A percentile compares a stretch with the other conserved stretches of the same genome.
These are phyloP conservation scores for Penicillium paxilli DNA, from an alignment of 495 filamentous ascomycete species.

Conservation along the genomic window DNA sequence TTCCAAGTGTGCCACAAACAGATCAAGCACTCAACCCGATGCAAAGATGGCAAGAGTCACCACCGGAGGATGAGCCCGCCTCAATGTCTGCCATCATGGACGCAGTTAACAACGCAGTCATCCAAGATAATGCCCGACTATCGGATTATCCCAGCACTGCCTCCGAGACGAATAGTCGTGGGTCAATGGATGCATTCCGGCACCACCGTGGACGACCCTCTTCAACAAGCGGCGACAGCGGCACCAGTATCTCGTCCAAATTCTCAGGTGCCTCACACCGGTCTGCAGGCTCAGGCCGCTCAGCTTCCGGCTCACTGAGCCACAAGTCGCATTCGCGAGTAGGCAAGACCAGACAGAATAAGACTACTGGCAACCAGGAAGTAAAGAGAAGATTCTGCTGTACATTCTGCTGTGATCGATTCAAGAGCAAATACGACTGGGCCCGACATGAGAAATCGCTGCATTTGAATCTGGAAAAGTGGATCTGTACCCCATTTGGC, in stretches of 20 bases:
- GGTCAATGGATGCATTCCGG: conserved; percentile 48
- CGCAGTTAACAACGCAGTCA: conserved; percentile 51
- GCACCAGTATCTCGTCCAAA: conserved; percentile 19
- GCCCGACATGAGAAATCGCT: conserved; percentile 77
- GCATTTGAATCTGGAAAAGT: conserved; percentile 74
- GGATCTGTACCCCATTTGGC: conserved; percentile 70
- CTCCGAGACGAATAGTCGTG: not conserved
- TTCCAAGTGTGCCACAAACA: not conserved
- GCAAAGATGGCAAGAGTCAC: conserved; percentile 74
- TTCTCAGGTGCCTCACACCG: conserved; percentile 9
- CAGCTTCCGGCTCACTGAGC: not conserved
- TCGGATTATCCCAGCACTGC: conserved; percentile 12
- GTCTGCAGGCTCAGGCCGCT: conserved; percentile 2
- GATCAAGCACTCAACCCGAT: conserved; percentile 45
- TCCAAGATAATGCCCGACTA: not conserved
- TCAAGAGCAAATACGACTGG: conserved; percentile 82
- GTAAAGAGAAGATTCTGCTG: conserved; percentile 40
- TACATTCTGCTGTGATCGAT: conserved; percentile 79
- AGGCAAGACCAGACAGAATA: conserved; percentile 35
- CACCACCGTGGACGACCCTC: conserved; percentile 58
- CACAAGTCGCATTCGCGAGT: not conserved
- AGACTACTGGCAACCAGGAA: conserved; percentile 48
- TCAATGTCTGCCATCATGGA: conserved; percentile 68
- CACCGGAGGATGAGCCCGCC: conserved; percentile 77
- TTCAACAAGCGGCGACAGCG: conserved; percentile 19